A percentile compares a stretch with the other conserved stretches of the same genome.
These are phyloP conservation scores for Zostera marina DNA, from an alignment of 116 monocot species.

Conservation along the genomic window DNA sequence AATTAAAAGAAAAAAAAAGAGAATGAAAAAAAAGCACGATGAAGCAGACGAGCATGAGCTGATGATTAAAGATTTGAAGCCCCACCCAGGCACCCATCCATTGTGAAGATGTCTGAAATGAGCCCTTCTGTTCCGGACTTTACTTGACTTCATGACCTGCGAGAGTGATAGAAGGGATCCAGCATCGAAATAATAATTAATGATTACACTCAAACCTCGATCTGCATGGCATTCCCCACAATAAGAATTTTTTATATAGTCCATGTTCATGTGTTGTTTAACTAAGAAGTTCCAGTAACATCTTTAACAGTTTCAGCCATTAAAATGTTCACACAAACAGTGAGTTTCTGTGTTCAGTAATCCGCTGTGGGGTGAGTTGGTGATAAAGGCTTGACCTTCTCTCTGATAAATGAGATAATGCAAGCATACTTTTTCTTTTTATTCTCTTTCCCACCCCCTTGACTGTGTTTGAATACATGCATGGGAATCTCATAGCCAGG, in stretches of 20 bases:
- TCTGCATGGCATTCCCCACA: background rate
- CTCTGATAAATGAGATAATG: background rate
- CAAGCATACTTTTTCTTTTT: background rate
- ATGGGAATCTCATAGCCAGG: constrained; percentile 2
- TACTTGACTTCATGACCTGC: constrained; percentile 1
- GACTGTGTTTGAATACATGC: constrained; percentile 2
- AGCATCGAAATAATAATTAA: too few relatives aligned
- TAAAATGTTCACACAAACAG: background rate
- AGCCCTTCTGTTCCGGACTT: background rate
- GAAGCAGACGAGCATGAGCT: background rate
- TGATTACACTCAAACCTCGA: constrained; percentile 1
- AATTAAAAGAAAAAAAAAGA: background rate
- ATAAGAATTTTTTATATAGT: background rate
- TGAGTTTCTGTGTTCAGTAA: background rate
- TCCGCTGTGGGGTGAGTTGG: background rate
- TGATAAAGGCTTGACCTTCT: background rate
- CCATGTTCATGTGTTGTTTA: too few relatives aligned
- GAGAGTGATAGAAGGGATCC: too few relatives aligned
- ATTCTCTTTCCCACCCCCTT: constrained; percentile 1
- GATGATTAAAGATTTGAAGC: constrained; percentile 2
- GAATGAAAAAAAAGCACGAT: background rate
- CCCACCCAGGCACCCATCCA: background rate
- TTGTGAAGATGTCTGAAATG: background rate
- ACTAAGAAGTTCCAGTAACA: constrained; percentile 1
- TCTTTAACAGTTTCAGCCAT: background rate